Percentiles rank a stretch among this genome's conserved stretches.
phyloP scores from a whole-genome alignment of 441 rosid genomes.

The Aleurites moluccanus region DNA sequence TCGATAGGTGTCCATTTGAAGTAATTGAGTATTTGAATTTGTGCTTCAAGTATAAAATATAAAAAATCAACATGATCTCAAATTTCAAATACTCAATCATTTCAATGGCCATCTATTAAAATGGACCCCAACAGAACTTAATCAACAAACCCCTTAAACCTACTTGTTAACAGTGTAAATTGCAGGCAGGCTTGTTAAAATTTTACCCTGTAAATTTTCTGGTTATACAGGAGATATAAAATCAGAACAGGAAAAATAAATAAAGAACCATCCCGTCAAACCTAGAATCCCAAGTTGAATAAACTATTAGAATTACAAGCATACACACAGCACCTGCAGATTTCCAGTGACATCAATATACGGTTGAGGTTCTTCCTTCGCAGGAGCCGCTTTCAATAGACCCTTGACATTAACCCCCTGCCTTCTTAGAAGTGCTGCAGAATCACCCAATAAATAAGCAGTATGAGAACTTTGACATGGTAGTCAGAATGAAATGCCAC shows the following conservation, averaged over 20 bases:
- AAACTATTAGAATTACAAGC: constrained; percentile 8
- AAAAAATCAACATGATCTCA: too few relatives aligned
- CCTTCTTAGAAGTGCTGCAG: constrained; percentile 77
- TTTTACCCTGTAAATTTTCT: not conserved
- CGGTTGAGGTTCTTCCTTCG: constrained; percentile 81
- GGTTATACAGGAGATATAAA: not conserved
- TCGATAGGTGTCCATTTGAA: too few relatives aligned
- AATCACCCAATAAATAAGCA: constrained; percentile 21
- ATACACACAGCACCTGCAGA: constrained; percentile 55
- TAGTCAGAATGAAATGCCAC: not conserved
- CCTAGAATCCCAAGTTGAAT: constrained; percentile 1
- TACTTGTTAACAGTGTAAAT: not conserved
- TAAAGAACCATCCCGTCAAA: not conserved
- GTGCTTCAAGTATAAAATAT: too few relatives aligned
- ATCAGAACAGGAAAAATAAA: not conserved
- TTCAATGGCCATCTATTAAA: not conserved
- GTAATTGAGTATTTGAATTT: too few relatives aligned
- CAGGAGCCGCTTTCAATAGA: constrained; percentile 71
- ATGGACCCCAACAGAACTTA: not conserved
- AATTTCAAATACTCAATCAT: not conserved
- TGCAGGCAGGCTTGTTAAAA: not conserved
- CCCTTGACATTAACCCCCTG: constrained; percentile 96
- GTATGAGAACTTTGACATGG: constrained; percentile 17
- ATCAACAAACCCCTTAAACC: not conserved
- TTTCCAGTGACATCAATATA: constrained; percentile 90